These are phyloP conservation scores for Spizellomyces sp. DNA, from an alignment of 192 early-diverging fungal species.

Conservation along the genomic window DNA sequence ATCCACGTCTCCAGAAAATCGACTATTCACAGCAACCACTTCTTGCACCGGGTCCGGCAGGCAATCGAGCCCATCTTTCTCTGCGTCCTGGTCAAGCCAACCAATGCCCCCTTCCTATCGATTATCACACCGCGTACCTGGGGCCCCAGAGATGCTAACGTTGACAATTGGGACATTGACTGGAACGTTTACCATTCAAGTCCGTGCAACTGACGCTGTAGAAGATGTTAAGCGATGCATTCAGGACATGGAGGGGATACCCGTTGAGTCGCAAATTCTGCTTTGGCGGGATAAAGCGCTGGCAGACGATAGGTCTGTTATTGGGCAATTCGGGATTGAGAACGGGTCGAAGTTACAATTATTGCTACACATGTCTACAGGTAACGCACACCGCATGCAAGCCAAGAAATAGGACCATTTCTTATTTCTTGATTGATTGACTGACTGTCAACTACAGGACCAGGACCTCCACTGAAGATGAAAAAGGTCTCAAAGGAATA, in stretches of 20 bases:
- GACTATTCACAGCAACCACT: background rate
- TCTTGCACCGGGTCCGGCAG: slow-evolving; percentile 11
- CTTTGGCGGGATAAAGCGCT: slow-evolving; percentile 50
- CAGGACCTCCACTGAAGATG: slow-evolving; percentile 49
- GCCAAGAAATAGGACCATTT: background rate
- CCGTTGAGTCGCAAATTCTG: slow-evolving; percentile 44
- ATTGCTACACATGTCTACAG: slow-evolving; percentile 53
- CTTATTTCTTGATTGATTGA: slow-evolving; percentile 16
- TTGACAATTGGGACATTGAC: slow-evolving; percentile 49
- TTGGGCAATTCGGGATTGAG: slow-evolving; percentile 39
- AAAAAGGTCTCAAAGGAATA: slow-evolving; percentile 43
- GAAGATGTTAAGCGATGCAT: slow-evolving; percentile 49
- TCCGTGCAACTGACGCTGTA: slow-evolving; percentile 38
- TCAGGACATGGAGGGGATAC: slow-evolving; percentile 44
- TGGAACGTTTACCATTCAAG: slow-evolving; percentile 42
- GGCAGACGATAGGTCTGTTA: slow-evolving; percentile 31
- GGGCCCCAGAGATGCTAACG: slow-evolving; percentile 20
- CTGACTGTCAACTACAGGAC: slow-evolving; percentile 37
- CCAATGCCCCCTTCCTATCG: background rate
- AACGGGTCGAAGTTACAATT: slow-evolving; percentile 48
- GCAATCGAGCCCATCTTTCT: slow-evolving; percentile 3
- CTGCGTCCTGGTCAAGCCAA: background rate
- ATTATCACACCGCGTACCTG: background rate
- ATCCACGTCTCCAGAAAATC: background rate
- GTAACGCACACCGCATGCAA: slow-evolving; percentile 19